Evolutionary conservation across 257 asterid genomes (phyloP).

Genomic region (Sherardia arvensis): DNA sequence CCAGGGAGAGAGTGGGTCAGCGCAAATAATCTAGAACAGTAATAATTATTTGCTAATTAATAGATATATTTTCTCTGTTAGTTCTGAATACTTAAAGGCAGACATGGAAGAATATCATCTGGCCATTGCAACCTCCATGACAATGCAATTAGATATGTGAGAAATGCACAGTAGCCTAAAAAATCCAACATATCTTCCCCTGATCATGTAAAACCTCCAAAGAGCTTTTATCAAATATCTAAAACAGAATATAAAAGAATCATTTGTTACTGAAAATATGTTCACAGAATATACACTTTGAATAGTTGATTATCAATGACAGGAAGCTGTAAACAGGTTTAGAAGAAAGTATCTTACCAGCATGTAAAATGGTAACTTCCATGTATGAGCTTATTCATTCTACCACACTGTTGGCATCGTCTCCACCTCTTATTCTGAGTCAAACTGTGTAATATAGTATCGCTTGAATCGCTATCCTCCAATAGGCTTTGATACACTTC

Average conservation of each 20-base stretch:
- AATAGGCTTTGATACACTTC: constrained; percentile 53
- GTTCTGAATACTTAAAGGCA: background rate
- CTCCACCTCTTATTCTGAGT: constrained; percentile 55
- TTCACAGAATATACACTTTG: background rate
- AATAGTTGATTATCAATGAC: background rate
- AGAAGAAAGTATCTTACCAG: constrained; percentile 37
- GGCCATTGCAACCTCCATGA: background rate
- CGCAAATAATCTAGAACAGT: background rate
- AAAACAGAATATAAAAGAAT: background rate
- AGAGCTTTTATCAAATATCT: background rate
- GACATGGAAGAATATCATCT: background rate
- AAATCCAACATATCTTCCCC: background rate
- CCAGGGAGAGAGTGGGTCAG: no score
- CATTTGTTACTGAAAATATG: background rate
- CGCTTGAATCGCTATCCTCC: constrained; percentile 62
- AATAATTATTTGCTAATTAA: background rate
- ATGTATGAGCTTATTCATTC: constrained; percentile 58
- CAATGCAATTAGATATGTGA: background rate
- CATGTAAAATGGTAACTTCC: constrained; percentile 84
- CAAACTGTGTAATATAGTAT: constrained; percentile 36
- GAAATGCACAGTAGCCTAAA: background rate
- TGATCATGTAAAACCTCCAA: background rate
- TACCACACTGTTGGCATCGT: constrained; percentile 59
- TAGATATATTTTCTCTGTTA: background rate
- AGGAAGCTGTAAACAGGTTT: background rate